Evolutionary conservation across 2,329 filamentous ascomycete genomes (phyloP).

Genomic region (Anthostomella pinea): DNA sequence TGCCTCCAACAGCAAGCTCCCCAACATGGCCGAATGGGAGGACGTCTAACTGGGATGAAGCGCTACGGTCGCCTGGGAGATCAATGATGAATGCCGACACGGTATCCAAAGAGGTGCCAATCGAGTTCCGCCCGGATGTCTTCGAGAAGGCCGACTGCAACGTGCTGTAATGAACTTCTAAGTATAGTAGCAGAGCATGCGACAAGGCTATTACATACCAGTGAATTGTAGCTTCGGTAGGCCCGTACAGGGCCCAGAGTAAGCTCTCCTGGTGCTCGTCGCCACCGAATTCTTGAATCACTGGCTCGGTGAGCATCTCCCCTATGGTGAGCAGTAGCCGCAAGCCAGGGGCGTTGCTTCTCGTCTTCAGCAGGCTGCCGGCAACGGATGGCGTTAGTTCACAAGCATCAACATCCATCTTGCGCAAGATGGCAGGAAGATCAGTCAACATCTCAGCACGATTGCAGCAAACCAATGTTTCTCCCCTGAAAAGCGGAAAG

Average conservation of each 20-base stretch:
- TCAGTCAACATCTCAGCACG: conserved; percentile 71
- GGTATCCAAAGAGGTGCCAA: conserved; percentile 76
- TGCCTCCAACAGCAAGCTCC: conserved; percentile 78
- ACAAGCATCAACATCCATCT: conserved; percentile 72
- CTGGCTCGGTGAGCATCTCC: conserved; percentile 80
- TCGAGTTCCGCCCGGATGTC: conserved; percentile 60
- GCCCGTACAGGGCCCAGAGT: conserved; percentile 91
- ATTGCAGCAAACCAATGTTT: conserved; percentile 69
- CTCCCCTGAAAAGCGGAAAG: conserved; percentile 74
- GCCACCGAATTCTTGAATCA: conserved; percentile 77
- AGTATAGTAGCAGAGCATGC: not conserved
- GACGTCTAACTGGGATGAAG: conserved; percentile 42
- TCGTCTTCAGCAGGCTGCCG: conserved; percentile 68
- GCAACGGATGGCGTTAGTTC: conserved; percentile 89
- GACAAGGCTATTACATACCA: conserved; percentile 46
- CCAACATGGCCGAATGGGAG: conserved; percentile 66
- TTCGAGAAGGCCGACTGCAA: conserved; percentile 62
- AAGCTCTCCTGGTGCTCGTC: conserved; percentile 53
- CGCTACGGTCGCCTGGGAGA: conserved; percentile 34
- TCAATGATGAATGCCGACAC: conserved; percentile 73
- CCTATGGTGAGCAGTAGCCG: conserved; percentile 80
- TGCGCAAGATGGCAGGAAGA: conserved; percentile 63
- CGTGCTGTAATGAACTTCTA: conserved; percentile 48
- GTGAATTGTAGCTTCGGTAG: conserved; percentile 88
- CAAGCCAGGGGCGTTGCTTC: conserved; percentile 64